Evolutionary conservation across 306 rosid genomes (phyloP).

Genomic region (Arachis stenosperma): DNA sequence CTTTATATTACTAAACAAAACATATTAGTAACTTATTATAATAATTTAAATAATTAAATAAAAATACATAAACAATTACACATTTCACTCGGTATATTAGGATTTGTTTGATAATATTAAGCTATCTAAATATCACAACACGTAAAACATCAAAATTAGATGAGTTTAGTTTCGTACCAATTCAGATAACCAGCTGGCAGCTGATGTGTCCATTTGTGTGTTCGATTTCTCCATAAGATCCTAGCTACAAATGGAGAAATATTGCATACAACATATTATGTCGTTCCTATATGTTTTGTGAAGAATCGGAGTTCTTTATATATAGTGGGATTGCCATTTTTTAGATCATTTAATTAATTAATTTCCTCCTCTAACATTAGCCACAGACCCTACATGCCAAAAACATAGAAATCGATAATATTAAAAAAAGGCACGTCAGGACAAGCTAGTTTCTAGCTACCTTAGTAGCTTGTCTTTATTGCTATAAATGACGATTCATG

Average conservation of each 20-base stretch:
- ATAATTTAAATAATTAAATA: no score
- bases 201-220: slow-evolving; percentile 46
- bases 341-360: no score
- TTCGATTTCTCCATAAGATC: slow-evolving; percentile 6
- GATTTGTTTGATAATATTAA: no score
- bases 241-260: no score
- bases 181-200: slow-evolving; percentile 58
- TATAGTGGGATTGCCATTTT: neutral
- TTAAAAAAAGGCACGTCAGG: slow-evolving; percentile 8
- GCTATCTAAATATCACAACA: no score
- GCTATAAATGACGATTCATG: neutral
- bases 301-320: slow-evolving; percentile 14
- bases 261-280: neutral
- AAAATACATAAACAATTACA: no score
- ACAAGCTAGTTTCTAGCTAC: neutral
- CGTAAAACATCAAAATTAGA: no score
- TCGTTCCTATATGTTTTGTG: neutral
- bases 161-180: slow-evolving; percentile 46
- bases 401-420: neutral
- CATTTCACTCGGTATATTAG: no score
- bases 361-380: neutral
- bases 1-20: no score
- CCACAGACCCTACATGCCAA: neutral
- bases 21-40: no score
- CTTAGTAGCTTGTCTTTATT: neutral